Evolutionary conservation across 2,329 filamentous ascomycete species (phyloP).

Genomic region (Trichoderma gracile): DNA sequence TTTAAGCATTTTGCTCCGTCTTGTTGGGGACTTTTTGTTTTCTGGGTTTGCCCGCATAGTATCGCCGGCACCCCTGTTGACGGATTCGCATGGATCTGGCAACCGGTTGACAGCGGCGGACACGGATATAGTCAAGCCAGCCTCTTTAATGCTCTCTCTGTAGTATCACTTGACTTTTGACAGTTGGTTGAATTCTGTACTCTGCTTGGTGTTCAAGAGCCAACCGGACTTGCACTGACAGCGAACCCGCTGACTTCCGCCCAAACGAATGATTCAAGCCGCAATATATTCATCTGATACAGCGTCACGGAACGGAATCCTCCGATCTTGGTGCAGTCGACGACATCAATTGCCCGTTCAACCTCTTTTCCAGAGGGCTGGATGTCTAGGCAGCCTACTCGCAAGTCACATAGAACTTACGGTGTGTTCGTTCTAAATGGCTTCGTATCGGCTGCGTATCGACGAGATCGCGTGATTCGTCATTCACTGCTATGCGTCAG

Average conservation of each 20-base stretch:
- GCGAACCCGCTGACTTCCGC: not conserved
- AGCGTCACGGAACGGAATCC: not conserved
- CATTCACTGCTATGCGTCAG: no score
- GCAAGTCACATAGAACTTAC: not conserved
- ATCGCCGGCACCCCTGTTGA: not conserved
- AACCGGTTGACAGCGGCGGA: no score
- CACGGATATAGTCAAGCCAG: no score
- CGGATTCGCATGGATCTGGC: not conserved
- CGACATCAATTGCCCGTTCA: not conserved
- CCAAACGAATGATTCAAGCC: not conserved
- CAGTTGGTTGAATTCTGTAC: no score
- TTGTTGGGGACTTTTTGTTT: constrained; percentile 9
- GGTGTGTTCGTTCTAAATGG: not conserved
- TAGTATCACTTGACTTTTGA: no score
- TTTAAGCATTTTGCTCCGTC: not conserved
- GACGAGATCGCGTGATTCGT: not conserved
- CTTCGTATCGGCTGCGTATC: constrained; percentile 9
- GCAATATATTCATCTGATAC: not conserved
- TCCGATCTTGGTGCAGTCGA: not conserved
- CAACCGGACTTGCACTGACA: not conserved
- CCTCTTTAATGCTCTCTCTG: not conserved
- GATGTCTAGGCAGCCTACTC: not conserved
- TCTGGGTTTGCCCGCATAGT: not conserved
- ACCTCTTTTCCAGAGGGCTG: not conserved
- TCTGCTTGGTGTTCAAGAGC: not conserved